These are phyloP conservation scores for Rhynchosporium agropyri DNA, from an alignment of 2,329 filamentous ascomycete genomes.

Conservation along the genomic window DNA sequence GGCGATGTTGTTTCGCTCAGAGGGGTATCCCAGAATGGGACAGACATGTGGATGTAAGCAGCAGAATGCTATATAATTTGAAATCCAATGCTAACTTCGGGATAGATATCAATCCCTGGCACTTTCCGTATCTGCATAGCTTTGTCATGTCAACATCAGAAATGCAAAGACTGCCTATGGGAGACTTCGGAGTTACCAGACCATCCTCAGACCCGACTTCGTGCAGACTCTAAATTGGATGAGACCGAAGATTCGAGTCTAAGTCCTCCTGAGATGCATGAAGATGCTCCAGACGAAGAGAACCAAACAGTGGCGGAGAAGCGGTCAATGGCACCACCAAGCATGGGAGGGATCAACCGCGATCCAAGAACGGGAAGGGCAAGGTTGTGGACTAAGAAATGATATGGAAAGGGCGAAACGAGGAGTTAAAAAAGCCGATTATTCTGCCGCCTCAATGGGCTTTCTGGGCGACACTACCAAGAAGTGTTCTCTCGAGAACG, in stretches of 20 bases:
- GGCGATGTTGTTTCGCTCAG: conserved; percentile 9
- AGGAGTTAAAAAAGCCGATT: background rate
- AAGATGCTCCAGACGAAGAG: background rate
- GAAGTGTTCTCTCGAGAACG: conserved; percentile 60
- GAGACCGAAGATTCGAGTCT: background rate
- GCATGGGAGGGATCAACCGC: background rate
- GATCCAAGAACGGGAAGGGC: conserved; percentile 3
- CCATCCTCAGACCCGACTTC: too few relatives aligned
- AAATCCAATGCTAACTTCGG: background rate
- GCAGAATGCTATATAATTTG: background rate
- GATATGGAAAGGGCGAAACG: background rate
- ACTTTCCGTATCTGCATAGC: background rate
- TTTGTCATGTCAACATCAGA: background rate
- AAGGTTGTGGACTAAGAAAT: conserved; percentile 4
- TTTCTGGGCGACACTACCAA: conserved; percentile 58
- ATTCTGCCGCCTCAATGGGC: background rate
- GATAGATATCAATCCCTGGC: conserved; percentile 2
- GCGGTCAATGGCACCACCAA: background rate
- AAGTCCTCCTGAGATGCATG: background rate
- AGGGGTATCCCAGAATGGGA: background rate
- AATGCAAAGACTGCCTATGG: conserved; percentile 7
- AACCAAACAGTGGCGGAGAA: background rate
- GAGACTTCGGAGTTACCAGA: background rate
- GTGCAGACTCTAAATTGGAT: background rate
- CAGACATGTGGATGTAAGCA: conserved; percentile 1